Percentiles rank a stretch among this genome's conserved stretches.
Conservation (phyloP, 352 stramenopile species). For the Globisporangium polare region DNA sequence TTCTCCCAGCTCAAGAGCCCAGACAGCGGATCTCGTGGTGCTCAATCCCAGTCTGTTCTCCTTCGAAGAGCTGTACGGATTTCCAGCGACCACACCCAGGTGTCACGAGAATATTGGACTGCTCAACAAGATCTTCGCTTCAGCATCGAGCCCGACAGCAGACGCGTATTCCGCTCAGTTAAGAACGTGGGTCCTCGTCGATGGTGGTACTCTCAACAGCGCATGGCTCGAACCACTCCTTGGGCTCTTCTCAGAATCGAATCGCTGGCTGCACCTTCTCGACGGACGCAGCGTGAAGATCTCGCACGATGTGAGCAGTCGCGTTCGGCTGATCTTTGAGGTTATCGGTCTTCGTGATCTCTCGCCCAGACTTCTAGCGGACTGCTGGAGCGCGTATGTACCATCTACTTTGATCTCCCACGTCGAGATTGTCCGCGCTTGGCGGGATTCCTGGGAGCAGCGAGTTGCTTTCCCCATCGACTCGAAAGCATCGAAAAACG, state of each 20-base stretch:
- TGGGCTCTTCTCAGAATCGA: background rate
- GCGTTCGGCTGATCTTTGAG: constrained; percentile 20
- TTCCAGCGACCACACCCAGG: background rate
- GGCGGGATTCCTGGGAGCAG: constrained; percentile 1
- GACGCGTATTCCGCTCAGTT: background rate
- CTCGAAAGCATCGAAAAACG: constrained; percentile 4
- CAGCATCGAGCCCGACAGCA: background rate
- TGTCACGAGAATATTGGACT: background rate
- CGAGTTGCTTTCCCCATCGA: background rate
- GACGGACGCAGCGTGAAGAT: constrained; percentile 2
- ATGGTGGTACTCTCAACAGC: constrained; percentile 19
- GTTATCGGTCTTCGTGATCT: constrained; percentile 2
- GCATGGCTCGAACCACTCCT: constrained; percentile 28
- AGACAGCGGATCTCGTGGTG: constrained; percentile 22
- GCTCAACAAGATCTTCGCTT: background rate
- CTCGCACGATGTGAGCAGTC: background rate
- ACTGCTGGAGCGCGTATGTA: constrained; percentile 14
- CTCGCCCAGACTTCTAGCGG: constrained; percentile 9
- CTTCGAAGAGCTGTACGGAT: constrained; percentile 30
- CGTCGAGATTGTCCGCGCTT: constrained; percentile 4
- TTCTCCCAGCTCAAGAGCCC: background rate
- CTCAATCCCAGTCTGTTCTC: constrained; percentile 30
- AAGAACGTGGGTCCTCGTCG: constrained; percentile 29
- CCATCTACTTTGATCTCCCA: constrained; percentile 1
- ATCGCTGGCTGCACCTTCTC: background rate